These are phyloP conservation scores for Penicillium sp. DNA, from an alignment of 2,329 filamentous ascomycete species.

Conservation along the genomic window DNA sequence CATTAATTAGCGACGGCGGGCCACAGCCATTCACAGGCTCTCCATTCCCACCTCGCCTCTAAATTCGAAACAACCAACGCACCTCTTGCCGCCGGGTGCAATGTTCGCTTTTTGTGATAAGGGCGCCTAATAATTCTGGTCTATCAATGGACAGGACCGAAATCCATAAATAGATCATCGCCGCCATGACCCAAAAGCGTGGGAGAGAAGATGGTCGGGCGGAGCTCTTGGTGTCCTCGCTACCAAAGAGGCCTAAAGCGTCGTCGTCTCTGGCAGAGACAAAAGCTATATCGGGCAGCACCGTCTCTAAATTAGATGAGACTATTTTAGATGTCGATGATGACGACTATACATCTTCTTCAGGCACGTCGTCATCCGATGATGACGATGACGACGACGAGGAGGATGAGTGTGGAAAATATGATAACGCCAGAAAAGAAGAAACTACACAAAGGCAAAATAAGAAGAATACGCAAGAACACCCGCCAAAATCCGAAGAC, in stretches of 20 bases:
- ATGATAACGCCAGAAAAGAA: not conserved
- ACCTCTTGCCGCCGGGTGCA: not conserved
- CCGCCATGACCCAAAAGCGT: conserved; percentile 4
- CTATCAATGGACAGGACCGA: not conserved
- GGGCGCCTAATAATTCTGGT: not conserved
- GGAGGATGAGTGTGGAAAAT: conserved; percentile 21
- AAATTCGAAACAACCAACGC: conserved; percentile 11
- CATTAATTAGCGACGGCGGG: not conserved
- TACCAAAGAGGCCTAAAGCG: not conserved
- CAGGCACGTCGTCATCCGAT: conserved; percentile 15
- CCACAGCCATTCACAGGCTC: not conserved
- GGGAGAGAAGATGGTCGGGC: not conserved
- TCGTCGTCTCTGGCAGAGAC: not conserved
- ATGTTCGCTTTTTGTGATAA: not conserved
- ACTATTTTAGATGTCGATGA: not conserved
- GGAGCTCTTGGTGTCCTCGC: not conserved
- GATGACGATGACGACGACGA: conserved; percentile 25
- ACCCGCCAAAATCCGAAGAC: not conserved
- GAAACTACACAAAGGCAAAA: conserved; percentile 2
- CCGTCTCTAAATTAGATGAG: not conserved
- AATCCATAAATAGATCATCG: not conserved
- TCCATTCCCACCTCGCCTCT: not conserved
- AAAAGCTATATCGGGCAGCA: not conserved
- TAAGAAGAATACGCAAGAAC: not conserved
- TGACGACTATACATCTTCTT: conserved; percentile 19